Conservation (phyloP, 768 basidiomycete species). For the Panaeolus cyanescens region DNA sequence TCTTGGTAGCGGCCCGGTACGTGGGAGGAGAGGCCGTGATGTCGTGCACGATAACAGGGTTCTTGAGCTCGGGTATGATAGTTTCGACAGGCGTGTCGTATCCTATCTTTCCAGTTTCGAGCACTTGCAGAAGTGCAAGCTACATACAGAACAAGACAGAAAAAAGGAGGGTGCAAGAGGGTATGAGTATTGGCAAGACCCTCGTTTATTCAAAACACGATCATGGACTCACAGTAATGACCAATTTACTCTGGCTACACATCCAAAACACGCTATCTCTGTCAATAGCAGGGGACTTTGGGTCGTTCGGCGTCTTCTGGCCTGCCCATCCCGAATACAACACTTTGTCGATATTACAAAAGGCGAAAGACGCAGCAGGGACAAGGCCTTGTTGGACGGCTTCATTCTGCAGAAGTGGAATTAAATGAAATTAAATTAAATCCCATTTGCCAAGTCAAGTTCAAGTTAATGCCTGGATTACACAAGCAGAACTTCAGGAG, state of each 20-base stretch:
- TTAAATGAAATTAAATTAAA: no score
- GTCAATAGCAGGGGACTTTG: background rate
- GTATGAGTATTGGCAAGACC: no score
- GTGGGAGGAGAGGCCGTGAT: background rate
- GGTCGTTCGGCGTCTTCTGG: background rate
- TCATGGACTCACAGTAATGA: background rate
- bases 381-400: background rate
- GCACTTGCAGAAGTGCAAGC: background rate
- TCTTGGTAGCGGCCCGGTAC: background rate
- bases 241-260: background rate
- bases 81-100: background rate
- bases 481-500: no score
- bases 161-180: no score
- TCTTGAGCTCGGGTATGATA: background rate
- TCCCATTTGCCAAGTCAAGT: no score
- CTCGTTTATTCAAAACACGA: no score
- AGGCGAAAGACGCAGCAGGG: background rate
- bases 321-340: background rate
- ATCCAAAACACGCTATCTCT: background rate
- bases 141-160: no score
- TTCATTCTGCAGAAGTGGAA: background rate
- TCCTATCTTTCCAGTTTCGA: background rate
- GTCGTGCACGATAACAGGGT: background rate
- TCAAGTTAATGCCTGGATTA: no score
- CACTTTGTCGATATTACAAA: background rate